Evolutionary conservation across 148 eudicot species (phyloP).

Genomic region (Rheum nobile): DNA sequence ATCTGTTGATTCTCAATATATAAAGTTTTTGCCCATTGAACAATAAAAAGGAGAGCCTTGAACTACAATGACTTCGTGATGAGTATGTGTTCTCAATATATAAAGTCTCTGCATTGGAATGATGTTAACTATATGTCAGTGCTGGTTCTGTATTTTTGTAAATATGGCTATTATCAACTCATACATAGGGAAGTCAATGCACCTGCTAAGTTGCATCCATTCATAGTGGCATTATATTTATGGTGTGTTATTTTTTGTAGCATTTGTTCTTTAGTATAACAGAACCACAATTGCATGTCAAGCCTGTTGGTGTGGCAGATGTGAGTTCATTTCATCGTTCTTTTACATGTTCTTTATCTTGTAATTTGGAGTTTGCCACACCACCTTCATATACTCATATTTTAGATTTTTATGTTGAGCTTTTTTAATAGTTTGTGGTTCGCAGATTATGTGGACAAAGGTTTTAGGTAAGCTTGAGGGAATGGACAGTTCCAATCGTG

Average conservation of each 20-base stretch:
- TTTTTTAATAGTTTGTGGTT: conserved; percentile 27
- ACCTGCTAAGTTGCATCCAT: neutral
- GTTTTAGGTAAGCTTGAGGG: conserved; percentile 96
- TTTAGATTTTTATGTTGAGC: conserved; percentile 16
- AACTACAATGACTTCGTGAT: neutral
- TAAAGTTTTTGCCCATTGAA: neutral
- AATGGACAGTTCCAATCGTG: conserved; percentile 86
- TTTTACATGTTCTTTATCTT: neutral
- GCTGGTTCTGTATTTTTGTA: neutral
- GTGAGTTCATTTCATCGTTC: conserved; percentile 33
- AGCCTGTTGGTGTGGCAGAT: conserved; percentile 90
- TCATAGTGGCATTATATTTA: neutral
- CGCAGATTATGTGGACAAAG: conserved; percentile 97
- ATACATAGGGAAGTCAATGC: no score
- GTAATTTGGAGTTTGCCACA: neutral
- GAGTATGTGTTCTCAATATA: neutral
- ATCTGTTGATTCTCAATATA: neutral
- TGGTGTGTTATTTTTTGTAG: conserved; percentile 39
- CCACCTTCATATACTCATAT: neutral
- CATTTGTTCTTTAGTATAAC: conserved; percentile 88
- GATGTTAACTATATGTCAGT: neutral
- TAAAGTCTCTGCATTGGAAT: neutral
- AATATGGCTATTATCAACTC: neutral
- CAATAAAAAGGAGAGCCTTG: neutral
- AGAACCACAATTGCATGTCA: conserved; percentile 57